Evolutionary conservation across 2,329 filamentous ascomycete genomes (phyloP).

Genomic region (Cryoendolithus antarcticus): DNA sequence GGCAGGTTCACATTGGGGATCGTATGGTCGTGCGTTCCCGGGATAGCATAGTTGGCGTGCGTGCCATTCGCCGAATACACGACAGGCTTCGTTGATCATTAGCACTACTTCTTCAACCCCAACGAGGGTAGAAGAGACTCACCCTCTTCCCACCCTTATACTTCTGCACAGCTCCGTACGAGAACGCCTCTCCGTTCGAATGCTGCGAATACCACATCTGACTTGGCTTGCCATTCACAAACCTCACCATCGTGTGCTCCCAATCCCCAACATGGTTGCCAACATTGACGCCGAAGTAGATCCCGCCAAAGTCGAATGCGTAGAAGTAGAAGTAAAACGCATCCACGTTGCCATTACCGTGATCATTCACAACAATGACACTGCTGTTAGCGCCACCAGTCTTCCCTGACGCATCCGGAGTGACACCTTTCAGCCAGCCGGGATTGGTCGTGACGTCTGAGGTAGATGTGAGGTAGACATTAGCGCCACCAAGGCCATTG

Average conservation of each 20-base stretch:
- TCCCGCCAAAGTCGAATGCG: slow-evolving; percentile 43
- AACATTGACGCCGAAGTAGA: slow-evolving; percentile 16
- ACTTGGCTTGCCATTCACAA: slow-evolving; percentile 42
- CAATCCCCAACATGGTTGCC: slow-evolving; percentile 48
- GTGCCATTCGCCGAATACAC: slow-evolving; percentile 48
- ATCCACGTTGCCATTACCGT: slow-evolving; percentile 41
- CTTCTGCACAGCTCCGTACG: slow-evolving; percentile 44
- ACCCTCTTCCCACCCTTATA: slow-evolving; percentile 29
- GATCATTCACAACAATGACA: slow-evolving; percentile 46
- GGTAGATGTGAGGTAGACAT: slow-evolving; percentile 32
- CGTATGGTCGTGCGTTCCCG: slow-evolving; percentile 49
- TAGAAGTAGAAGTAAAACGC: slow-evolving; percentile 55
- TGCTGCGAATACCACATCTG: slow-evolving; percentile 54
- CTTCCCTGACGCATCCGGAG: slow-evolving; percentile 39
- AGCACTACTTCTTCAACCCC: background rate
- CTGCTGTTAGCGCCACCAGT: slow-evolving; percentile 39
- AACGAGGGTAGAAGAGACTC: slow-evolving; percentile 1
- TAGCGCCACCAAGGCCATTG: slow-evolving; percentile 20
- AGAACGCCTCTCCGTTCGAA: slow-evolving; percentile 49
- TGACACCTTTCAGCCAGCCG: slow-evolving; percentile 37
- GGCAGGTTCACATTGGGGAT: slow-evolving; percentile 50
- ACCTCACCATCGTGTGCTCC: slow-evolving; percentile 58
- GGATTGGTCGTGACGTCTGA: slow-evolving; percentile 24
- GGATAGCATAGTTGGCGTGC: slow-evolving; percentile 52
- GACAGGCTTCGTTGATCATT: slow-evolving; percentile 29